Conservation (phyloP, 768 basidiomycete species). For the Pilatotrama ljubarskyi region DNA sequence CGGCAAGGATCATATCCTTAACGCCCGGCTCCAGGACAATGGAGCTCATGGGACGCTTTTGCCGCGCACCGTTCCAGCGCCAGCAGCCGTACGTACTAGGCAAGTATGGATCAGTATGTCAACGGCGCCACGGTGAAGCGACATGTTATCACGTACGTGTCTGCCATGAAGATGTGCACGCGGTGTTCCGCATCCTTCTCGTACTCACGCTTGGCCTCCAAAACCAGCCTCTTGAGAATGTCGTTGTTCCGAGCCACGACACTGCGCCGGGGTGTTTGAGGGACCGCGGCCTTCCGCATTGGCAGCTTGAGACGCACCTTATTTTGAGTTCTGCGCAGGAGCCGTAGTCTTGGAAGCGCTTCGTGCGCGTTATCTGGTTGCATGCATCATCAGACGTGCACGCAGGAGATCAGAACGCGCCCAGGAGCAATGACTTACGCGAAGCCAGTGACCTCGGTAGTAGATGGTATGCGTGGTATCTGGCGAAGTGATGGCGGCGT, state of each 20-base stretch:
- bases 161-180: constrained; percentile 86
- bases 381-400: constrained; percentile 18
- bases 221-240: constrained; percentile 81
- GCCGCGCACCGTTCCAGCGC: constrained; percentile 87
- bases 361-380: constrained; percentile 73
- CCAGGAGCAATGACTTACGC: constrained; percentile 47
- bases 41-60: constrained; percentile 91
- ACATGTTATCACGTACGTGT: constrained; percentile 60
- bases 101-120: constrained; percentile 17
- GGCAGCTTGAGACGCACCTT: constrained; percentile 47
- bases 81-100: constrained; percentile 70
- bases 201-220: constrained; percentile 86
- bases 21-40: constrained; percentile 88
- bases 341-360: constrained; percentile 76
- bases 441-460: constrained; percentile 87
- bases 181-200: constrained; percentile 91
- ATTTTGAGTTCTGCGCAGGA: constrained; percentile 76
- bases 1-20: constrained; percentile 86
- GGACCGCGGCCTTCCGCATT: constrained; percentile 20
- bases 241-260: constrained; percentile 88
- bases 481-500: constrained; percentile 31
- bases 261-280: constrained; percentile 40
- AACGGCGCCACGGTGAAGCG: constrained; percentile 12
- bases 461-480: constrained; percentile 89
- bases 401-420: constrained; percentile 10